Evolutionary conservation across 208 protist species (phyloP).

Genomic region (Sergeia podlipaevii): DNA sequence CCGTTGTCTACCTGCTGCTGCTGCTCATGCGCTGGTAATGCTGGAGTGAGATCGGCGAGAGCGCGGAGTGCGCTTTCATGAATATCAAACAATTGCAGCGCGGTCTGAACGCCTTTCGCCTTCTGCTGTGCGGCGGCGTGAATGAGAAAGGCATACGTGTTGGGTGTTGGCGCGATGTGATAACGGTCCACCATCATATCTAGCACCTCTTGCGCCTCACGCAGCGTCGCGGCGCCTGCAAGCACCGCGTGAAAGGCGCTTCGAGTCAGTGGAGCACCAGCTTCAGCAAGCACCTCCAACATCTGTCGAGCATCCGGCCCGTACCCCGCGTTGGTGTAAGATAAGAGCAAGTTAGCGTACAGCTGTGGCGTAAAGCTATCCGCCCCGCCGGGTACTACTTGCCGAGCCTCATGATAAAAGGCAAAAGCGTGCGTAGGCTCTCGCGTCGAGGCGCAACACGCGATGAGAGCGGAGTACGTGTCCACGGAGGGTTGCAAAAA

Average conservation of each 20-base stretch:
- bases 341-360: slow-evolving; percentile 75
- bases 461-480: slow-evolving; percentile 79
- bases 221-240: slow-evolving; percentile 43
- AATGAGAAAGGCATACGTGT: slow-evolving; percentile 73
- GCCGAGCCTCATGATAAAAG: slow-evolving; percentile 79
- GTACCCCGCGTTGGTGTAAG: slow-evolving; percentile 62
- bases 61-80: slow-evolving; percentile 51
- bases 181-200: slow-evolving; percentile 58
- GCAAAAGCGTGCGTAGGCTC: slow-evolving; percentile 82
- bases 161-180: slow-evolving; percentile 59
- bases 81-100: slow-evolving; percentile 70
- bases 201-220: slow-evolving; percentile 73
- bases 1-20: not conserved
- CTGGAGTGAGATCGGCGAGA: slow-evolving; percentile 4
- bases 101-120: slow-evolving; percentile 25
- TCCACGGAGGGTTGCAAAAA: slow-evolving; percentile 34
- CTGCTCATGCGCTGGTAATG: not conserved
- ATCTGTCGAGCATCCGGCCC: slow-evolving; percentile 60
- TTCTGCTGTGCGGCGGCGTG: slow-evolving; percentile 23
- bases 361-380: slow-evolving; percentile 39
- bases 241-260: slow-evolving; percentile 76
- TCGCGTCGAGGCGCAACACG: slow-evolving; percentile 50
- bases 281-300: slow-evolving; percentile 77
- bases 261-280: slow-evolving; percentile 64
- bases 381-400: slow-evolving; percentile 39